Conservation (phyloP, 2,329 filamentous ascomycete species). For the Fusarium verticillioides region DNA sequence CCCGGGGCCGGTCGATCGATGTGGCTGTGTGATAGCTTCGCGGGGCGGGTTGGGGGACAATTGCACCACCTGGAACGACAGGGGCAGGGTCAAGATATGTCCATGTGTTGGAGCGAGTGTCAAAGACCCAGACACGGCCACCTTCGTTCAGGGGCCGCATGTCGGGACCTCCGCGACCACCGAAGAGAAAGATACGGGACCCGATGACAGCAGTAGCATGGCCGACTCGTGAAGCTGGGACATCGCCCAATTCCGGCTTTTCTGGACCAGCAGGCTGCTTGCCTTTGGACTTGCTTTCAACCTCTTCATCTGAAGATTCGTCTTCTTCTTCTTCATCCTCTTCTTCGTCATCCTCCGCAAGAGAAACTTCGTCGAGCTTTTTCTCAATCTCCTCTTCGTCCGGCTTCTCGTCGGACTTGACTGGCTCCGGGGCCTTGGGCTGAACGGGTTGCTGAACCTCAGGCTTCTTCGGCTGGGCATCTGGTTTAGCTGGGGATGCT, state of each 20-base stretch:
- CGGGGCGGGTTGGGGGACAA: constrained; percentile 64
- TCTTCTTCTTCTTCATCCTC: constrained; percentile 25
- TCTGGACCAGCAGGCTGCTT: constrained; percentile 50
- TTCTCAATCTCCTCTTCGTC: constrained; percentile 45
- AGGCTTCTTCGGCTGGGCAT: constrained; percentile 27
- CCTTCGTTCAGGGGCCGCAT: constrained; percentile 78
- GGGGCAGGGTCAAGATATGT: constrained; percentile 67
- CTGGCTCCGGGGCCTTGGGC: constrained; percentile 12
- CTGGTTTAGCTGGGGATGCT: constrained; percentile 56
- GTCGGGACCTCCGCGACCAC: constrained; percentile 76
- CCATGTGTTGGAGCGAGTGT: constrained; percentile 74
- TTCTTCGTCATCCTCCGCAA: constrained; percentile 38
- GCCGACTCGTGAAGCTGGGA: constrained; percentile 77
- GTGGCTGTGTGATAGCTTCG: constrained; percentile 77
- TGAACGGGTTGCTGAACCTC: constrained; percentile 25
- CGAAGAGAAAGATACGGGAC: constrained; percentile 81
- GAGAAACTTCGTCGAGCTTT: constrained; percentile 56
- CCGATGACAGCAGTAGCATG: constrained; percentile 76
- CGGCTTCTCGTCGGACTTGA: constrained; percentile 41
- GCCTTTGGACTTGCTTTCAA: constrained; percentile 52
- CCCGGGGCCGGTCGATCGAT: constrained; percentile 66
- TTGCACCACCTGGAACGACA: constrained; percentile 54
- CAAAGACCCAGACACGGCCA: constrained; percentile 81
- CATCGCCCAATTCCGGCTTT: constrained; percentile 50
- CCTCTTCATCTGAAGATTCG: constrained; percentile 28